Base-by-base conservation (phyloP, 2,329 filamentous ascomycete genomes). In the Trichothecium sympodiale region DNA sequence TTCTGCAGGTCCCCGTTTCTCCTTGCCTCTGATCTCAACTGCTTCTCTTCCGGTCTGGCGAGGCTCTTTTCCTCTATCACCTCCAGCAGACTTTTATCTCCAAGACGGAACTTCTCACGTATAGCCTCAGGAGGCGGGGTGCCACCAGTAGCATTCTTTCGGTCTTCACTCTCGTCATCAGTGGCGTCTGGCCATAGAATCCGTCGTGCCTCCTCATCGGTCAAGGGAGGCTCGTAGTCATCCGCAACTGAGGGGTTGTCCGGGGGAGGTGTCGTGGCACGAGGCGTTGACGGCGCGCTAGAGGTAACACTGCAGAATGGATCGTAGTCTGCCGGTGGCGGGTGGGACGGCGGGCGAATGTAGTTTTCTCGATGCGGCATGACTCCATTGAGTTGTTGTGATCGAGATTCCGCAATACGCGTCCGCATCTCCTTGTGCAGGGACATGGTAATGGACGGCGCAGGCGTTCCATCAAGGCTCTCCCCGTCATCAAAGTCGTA, bases 81-180 rank as follows among this genome's bases (percentile, higher is more conserved):
- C 2, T 49, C 40, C 0, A 41, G 40, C 17, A 60, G 53, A 1
- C 51, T 48, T 0, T 54, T 44, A 30, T 65, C 63, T 1, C 53
- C 53, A 0, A 48, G 41, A 1, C 56, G 49, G 28, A 62, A 65
- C 38, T 67, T 67, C 31, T 67, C 62, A 4, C 56, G 56, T 9
- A 49, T 39, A 0, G 48, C 54, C 17, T 54, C 49, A 12, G 47
- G 31, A 5, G 41, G 45, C 3, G 29, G 20, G 29, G 16, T 17
- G 15, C 25, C 9, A 13, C 27, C 15, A 31, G 31, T 29, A 10
- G 29, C 17, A 5, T 40, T 16, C 8, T 37, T 29, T 0, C 41
- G 18, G 27, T 39, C 30, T 17, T 43, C 29, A 10, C 34, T 8
- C 41, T 41, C n/a, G 46, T 43, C 28, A 1, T 51, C 41, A 1